Conservation (phyloP, 305 asterid species). For the Fraxinus ornus region DNA sequence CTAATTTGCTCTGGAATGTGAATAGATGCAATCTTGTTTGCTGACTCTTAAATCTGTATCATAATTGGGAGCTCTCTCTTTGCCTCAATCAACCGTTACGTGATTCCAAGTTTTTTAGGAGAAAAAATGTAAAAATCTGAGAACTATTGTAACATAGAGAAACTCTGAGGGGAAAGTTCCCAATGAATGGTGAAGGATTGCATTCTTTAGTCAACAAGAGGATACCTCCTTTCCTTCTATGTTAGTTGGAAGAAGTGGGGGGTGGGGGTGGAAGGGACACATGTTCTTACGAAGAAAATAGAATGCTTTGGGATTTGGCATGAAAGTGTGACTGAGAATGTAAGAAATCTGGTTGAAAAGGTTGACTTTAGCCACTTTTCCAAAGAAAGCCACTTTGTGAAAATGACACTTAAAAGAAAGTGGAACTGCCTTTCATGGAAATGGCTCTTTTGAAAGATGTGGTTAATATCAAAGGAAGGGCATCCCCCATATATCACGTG, state of each 20-base stretch:
- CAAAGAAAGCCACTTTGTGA: neutral
- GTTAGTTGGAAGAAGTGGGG: neutral
- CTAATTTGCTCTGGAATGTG: constrained; percentile 11
- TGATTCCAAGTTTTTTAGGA: constrained; percentile 2
- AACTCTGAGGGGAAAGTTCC: constrained; percentile 1
- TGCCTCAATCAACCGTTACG: constrained; percentile 2
- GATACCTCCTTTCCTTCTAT: neutral
- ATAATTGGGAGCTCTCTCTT: constrained; percentile 14
- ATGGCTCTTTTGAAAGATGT: neutral
- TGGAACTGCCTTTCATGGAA: neutral
- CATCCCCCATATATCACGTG: neutral
- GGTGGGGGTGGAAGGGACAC: neutral
- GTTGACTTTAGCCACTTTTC: constrained; percentile 3
- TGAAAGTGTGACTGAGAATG: neutral
- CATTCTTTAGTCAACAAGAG: neutral
- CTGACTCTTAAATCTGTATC: neutral
- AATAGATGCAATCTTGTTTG: constrained; percentile 17
- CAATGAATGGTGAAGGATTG: constrained; percentile 2
- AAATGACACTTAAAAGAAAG: neutral
- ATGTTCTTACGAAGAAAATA: constrained; percentile 10
- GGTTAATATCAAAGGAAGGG: neutral
- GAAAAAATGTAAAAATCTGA: constrained; percentile 4
- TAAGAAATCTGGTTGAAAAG: neutral
- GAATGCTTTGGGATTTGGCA: neutral
- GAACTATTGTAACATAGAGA: constrained; percentile 3